Evolutionary conservation across 2,329 filamentous ascomycete genomes (phyloP).

Genomic region (Penicillium sp.): DNA sequence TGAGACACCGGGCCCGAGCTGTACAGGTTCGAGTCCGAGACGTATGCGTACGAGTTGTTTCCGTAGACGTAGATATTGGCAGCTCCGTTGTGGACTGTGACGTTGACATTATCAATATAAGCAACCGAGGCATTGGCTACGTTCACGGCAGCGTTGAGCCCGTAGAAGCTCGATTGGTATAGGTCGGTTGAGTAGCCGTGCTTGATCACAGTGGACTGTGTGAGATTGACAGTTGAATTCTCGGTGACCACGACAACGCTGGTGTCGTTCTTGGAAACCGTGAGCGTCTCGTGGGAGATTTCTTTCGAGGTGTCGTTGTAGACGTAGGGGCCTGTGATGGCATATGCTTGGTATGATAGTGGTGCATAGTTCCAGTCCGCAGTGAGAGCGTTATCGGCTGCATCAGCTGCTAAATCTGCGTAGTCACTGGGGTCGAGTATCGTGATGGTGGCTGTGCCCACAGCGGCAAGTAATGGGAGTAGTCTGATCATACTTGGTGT

Average conservation of each 20-base stretch:
- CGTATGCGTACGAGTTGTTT: slow-evolving; percentile 5
- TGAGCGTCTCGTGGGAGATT: slow-evolving; percentile 7
- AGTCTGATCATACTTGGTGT: neutral
- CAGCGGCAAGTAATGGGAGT: neutral
- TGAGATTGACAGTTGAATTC: slow-evolving; percentile 3
- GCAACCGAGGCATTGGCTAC: slow-evolving; percentile 6
- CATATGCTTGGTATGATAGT: slow-evolving; percentile 3
- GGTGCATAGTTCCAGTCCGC: slow-evolving; percentile 5
- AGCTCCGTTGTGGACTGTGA: slow-evolving; percentile 11
- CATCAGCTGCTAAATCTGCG: slow-evolving; percentile 3
- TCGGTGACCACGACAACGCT: slow-evolving; percentile 10
- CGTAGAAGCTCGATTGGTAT: slow-evolving; percentile 13
- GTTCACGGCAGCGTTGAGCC: slow-evolving; percentile 10
- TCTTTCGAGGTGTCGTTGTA: neutral
- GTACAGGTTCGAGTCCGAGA: neutral
- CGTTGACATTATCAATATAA: slow-evolving; percentile 1
- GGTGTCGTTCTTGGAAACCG: slow-evolving; percentile 5
- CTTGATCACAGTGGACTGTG: slow-evolving; percentile 6
- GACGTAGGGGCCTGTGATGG: slow-evolving; percentile 1
- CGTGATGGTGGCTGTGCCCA: neutral
- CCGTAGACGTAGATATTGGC: slow-evolving; percentile 9
- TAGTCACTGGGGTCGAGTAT: slow-evolving; percentile 9
- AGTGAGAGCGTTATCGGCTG: slow-evolving; percentile 4
- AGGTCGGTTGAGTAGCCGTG: slow-evolving; percentile 5
- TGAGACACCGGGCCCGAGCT: slow-evolving; percentile 8